Base-by-base conservation (phyloP, 306 rosid species). In the Inga oerstediana region DNA sequence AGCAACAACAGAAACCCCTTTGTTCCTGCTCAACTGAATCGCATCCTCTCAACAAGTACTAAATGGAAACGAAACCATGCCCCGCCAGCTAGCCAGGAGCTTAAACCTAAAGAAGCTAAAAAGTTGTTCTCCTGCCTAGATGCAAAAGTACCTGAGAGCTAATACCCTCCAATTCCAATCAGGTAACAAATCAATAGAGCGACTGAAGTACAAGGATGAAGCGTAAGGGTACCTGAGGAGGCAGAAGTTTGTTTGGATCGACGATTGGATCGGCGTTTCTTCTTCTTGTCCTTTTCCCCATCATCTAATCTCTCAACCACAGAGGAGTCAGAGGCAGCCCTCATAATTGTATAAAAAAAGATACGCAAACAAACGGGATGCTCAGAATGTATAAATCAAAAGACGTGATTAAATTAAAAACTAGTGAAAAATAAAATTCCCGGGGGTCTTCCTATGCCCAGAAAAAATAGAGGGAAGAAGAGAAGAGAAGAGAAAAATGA, bases 201-300 rank as follows among this genome's bases (percentile, higher is more conserved):
- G 49, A 8, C 27, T 71, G 46, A 9, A n/a, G 39, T 11, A 52
- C 19, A n/a, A 7, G 27, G 12, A 35, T 19, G 12, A 8, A 48
- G 13, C 4, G 34, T 67, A 35, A 35, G 52, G 59, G 39, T 41
- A 90, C 94, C 94, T 24, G 91, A 74, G 3, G 81, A 13, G 1
- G 84, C 7, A 73, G 89, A 51, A 81, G 69, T 84, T 58, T 91
- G 97, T 70, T 88, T 92, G 52, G 89, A 75, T 81, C 97, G 94
- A 32, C 98, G 97, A 89, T 78, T 85, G 77, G 93, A 81, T 83
- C 94, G 91, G 27, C 94, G 97, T 64, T 81, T 91, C 91, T 92
- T 96, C 92, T 87, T 95, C 93, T 91, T 93, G 15, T 95, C 98
- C 89, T 95, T 93, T 27, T 92, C 99, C 19, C 80, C 93, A 22